A percentile compares a stretch with the other conserved stretches of the same genome.
These are phyloP conservation scores for Coemansia sp. DNA, from an alignment of 371 early-diverging fungal genomes.

Conservation along the genomic window DNA sequence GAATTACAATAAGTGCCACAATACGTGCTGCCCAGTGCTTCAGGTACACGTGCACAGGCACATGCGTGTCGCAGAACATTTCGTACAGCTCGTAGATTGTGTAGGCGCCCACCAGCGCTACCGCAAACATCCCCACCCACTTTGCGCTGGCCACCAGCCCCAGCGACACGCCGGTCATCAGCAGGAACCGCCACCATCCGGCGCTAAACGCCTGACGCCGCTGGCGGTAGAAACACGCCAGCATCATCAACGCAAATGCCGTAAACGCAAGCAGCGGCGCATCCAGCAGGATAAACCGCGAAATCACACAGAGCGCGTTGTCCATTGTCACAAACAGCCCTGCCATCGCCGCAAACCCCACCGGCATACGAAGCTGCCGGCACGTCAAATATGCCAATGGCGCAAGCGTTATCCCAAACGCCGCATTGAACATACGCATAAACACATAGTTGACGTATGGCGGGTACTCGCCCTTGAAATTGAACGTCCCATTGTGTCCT, in stretches of 20 bases:
- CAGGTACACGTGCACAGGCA: constrained; percentile 71
- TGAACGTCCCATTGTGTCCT: constrained; percentile 84
- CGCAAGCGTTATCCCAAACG: constrained; percentile 91
- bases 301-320: constrained; percentile 84
- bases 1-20: constrained; percentile 82
- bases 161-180: constrained; percentile 84
- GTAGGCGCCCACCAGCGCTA: constrained; percentile 93
- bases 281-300: constrained; percentile 97
- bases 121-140: constrained; percentile 98
- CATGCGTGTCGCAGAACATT: constrained; percentile 80
- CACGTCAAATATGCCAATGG: constrained; percentile 94
- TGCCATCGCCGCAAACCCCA: constrained; percentile 68
- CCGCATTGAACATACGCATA: constrained; percentile 91
- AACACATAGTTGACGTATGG: constrained; percentile 79
- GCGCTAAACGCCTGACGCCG: constrained; percentile 70
- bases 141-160: constrained; percentile 95
- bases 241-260: constrained; percentile 74
- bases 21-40: constrained; percentile 80
- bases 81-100: constrained; percentile 94
- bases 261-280: constrained; percentile 96
- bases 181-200: constrained; percentile 87
- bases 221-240: constrained; percentile 75
- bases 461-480: constrained; percentile 95
- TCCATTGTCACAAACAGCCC: constrained; percentile 84
- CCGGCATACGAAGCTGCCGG: constrained; percentile 74